Evolutionary conservation across 345 rosid species (phyloP).

Genomic region (Acer saccharum): DNA sequence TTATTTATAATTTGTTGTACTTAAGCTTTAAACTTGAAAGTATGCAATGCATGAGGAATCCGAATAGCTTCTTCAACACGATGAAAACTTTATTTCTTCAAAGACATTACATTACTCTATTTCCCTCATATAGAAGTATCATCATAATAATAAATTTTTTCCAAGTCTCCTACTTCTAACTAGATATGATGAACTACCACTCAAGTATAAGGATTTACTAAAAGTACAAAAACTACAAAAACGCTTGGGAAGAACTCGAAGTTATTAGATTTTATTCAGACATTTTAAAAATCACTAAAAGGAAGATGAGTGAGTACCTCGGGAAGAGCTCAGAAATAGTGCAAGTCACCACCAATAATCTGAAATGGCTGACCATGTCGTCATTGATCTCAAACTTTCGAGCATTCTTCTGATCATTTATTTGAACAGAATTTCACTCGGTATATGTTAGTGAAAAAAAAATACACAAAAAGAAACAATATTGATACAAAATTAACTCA

Average conservation of each 20-base stretch:
- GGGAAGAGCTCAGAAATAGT: constrained; percentile 85
- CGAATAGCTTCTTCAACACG: neutral
- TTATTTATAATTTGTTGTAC: neutral
- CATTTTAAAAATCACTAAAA: neutral
- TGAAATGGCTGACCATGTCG: constrained; percentile 62
- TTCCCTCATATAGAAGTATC: too few relatives aligned
- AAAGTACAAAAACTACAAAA: too few relatives aligned
- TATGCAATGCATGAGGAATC: neutral
- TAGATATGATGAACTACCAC: neutral
- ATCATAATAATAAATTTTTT: too few relatives aligned
- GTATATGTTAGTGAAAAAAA: neutral
- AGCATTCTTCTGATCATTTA: constrained; percentile 29
- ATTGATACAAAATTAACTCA: neutral
- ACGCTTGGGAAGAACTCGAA: too few relatives aligned
- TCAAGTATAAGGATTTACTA: too few relatives aligned
- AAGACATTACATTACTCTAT: neutral
- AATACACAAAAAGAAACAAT: neutral
- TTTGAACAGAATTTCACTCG: neutral
- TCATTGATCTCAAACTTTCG: constrained; percentile 62
- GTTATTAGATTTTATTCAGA: neutral
- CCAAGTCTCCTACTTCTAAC: too few relatives aligned
- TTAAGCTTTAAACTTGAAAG: neutral
- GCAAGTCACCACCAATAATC: constrained; percentile 94
- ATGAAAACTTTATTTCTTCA: neutral
- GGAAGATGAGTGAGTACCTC: constrained; percentile 43